Base-by-base conservation (phyloP, 2,329 filamentous ascomycete species). In the Ascochyta viciae-villosae region DNA sequence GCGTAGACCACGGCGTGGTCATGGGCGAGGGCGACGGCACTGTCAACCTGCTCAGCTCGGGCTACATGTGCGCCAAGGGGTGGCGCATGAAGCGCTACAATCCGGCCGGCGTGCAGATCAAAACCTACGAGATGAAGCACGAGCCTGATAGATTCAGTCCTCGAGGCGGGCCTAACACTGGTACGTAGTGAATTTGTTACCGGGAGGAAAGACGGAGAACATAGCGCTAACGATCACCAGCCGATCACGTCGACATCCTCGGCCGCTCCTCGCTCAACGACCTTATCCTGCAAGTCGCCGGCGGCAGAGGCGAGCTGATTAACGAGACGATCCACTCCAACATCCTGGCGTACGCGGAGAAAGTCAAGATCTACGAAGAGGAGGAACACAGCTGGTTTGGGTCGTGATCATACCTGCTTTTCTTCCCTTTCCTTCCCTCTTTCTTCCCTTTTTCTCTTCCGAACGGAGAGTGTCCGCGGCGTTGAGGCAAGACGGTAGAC, bases 11-110 rank as follows among this genome's bases (percentile, higher is more conserved):
- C 63, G 95, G 95, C 23, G 92, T 99, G n/a, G 83, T 96, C 31
- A 89, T 97, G 83, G 94, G 94, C 34, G 95, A 98, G 75, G 95
- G 95, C 4, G 95, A 99, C 66, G 95, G 95, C 1, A 99, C 95
- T 0, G 95, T 99, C 38, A 96, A 93, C 62, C 77, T 99, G n/a
- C 78, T 99, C 10, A 96, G 90, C 65, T 87, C 87, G 0, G 95
- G 94, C 2, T 99, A 98, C 74, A 98, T 99, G 95, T 99, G 95
- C 75, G 89, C 92, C 65, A 92, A 89, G 67, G 95, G 95, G 3
- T 99, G 95, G 95, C 87, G 88, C 54, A 90, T 97, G 76, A 92
- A 92, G 76, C 85, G 95, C 33, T 99, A 96, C 74, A 99, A 99
- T 69, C 95, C 95, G 0, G 89, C 92, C 0, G 88, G 89, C 2